Evolutionary conservation across 805 yeast species (phyloP), one percentile per base, ranked within the genome.

Genomic region (Candida xiaguanensis): DNA sequence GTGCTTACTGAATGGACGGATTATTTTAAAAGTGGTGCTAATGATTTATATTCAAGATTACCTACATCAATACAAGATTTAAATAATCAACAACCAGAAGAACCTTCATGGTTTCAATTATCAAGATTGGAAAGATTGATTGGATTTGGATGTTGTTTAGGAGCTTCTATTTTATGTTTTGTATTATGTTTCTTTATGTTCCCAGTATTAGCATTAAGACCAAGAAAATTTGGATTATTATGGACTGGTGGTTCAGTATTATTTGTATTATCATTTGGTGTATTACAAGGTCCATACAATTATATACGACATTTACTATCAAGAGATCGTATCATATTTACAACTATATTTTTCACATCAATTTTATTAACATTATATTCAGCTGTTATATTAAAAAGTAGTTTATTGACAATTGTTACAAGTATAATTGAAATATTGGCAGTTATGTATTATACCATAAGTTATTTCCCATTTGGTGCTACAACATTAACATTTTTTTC

Each of bases 381-480:
- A 55, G 82, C 95, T 15, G 76, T 87, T 5, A 47, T 67, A 4
- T 55, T 81, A 50, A 83, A 80, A 51, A 79, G 85, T 39, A 80
- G 95, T 0, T 53, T 93, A 5, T 63, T 89, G 37, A 88, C 98
- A 0, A 62, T 93, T 8, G 55, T 88, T 9, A 79, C 88, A 23
- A 84, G 93, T 31, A 60, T 84, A 2, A 60, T 85, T 8, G 97
- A 93, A 59, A 67, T 90, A 7, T 61, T 93, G 40, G 91, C 96
- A 1, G 89, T 93, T n/a, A 52, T 88, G 4, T 90, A 90, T 70
- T 93, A 93, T 59, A 82, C 93, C 0, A 72, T 91, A 30, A 85
- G 95, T 52, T 93, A 93, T 61, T 91, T 93, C 74, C 99, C 99
- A 11, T 85, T 90, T 65, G 99, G 99, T 9, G 85, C 91, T 1